A percentile compares a stretch with the other conserved stretches of the same genome.
Evolutionary conservation across 2,329 filamentous ascomycete genomes (phyloP).

Genomic region (Amesomyces nigricolor): DNA sequence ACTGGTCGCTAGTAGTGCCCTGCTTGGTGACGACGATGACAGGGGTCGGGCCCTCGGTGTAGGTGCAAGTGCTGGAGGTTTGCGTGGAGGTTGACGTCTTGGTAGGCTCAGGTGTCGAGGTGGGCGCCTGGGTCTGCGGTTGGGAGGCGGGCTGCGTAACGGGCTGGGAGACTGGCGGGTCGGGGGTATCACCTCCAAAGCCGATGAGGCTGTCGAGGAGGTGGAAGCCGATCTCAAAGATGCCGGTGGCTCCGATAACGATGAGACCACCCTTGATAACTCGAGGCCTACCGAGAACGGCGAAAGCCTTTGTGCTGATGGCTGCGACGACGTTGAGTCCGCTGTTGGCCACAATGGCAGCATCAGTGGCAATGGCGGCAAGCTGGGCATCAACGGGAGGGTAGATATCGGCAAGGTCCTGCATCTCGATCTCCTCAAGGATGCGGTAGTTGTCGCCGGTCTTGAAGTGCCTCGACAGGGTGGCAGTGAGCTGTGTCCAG

Average conservation of each 20-base stretch:
- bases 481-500: neutral
- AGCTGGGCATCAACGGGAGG: neutral
- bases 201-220: neutral
- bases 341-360: neutral
- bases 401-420: neutral
- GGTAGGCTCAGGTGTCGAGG: neutral
- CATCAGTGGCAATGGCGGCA: neutral
- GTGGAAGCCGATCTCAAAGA: neutral
- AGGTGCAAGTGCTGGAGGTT: conserved; percentile 1
- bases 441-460: neutral
- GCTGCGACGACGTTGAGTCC: neutral
- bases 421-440: neutral
- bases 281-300: neutral
- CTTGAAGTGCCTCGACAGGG: neutral
- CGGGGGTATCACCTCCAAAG: neutral
- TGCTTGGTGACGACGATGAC: conserved; percentile 1
- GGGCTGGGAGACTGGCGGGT: neutral
- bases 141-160: neutral
- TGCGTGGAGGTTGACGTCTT: neutral
- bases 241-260: neutral
- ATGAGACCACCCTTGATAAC: neutral
- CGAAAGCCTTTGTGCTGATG: neutral
- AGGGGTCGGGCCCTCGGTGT: neutral
- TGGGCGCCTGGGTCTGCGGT: neutral
- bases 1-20: neutral